Evolutionary conservation across 768 basidiomycete species (phyloP), one percentile per base, ranked within the genome.

Genomic region (Fistulinella prunicolor): DNA sequence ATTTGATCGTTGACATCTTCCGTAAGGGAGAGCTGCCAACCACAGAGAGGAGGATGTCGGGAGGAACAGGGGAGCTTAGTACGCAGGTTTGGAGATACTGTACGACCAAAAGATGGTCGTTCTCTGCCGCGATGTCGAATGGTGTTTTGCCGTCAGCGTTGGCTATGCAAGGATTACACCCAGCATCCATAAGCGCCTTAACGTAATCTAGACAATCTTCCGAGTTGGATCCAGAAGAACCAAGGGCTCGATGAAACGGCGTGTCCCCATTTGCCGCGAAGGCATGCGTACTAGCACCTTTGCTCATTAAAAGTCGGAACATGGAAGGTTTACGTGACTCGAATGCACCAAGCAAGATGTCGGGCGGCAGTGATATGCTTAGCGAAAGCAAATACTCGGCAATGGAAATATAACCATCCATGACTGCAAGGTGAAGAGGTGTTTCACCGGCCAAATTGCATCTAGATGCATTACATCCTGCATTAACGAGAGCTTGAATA

Each of bases 401-500:
- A 1, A 57, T 3, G 3, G 47, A 36, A 4, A 38, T 0, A n/a
- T 17, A 24, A 23, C 44, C 44, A 5, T 1, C 0, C 12, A 1
- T 5, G 7, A 13, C 36, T 0, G 49, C 55, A n/a, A 30, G 20
- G 10, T 47, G 43, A 1, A 57, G 32, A 0, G 44, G 17, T 1
- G 46, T 52, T 17, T 39, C 6, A 3, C 40, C 37, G 12, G 10
- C 16, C 1, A 26, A 16, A 8, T 57, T 46, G 9, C 5, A 6
- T 4, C 6, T 2, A n/a, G 35, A 42, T 10, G 47, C 38, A 21
- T 45, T 19, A 16, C 56, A 54, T 10, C 56, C 56, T 0, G 56
- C 51, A 23, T 41, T 26, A 5, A 46, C 5, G 12, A 58, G 46
- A 16, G 43, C 19, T 37, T 38, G 34, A 14, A 38, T 13, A 3